Percentiles rank a stretch among this genome's conserved stretches.
These are phyloP conservation scores for Xylaria sp. DNA, from an alignment of 2,329 filamentous ascomycete species.

Conservation along the genomic window DNA sequence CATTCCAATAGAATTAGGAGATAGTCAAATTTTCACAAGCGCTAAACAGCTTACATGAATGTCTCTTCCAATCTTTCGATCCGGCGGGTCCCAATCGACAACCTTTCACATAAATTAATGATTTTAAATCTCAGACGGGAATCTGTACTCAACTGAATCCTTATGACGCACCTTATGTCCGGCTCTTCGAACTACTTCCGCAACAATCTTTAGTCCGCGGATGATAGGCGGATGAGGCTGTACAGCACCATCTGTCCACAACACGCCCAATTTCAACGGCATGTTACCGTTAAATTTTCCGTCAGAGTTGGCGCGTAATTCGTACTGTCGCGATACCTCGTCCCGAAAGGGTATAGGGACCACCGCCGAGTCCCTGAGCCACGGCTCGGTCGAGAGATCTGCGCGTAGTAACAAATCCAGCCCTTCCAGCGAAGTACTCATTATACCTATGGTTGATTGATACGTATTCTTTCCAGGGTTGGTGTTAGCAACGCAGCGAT, in stretches of 20 bases:
- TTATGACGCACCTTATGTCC: slow-evolving; percentile 58
- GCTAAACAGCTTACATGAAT: slow-evolving; percentile 44
- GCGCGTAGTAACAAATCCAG: slow-evolving; percentile 48
- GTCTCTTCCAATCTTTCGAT: slow-evolving; percentile 48
- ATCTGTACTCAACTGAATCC: neutral
- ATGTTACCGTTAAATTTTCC: neutral
- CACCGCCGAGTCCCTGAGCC: slow-evolving; percentile 69
- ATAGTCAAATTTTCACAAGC: neutral
- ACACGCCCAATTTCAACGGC: slow-evolving; percentile 59
- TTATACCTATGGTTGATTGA: slow-evolving; percentile 67
- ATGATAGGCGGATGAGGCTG: slow-evolving; percentile 62
- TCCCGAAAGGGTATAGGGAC: slow-evolving; percentile 69
- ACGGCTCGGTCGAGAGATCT: slow-evolving; percentile 57
- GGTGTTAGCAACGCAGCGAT: slow-evolving; percentile 30
- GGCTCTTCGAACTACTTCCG: slow-evolving; percentile 53
- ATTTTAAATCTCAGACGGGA: neutral
- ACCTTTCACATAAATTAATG: neutral
- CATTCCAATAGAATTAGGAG: neutral
- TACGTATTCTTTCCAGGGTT: slow-evolving; percentile 55
- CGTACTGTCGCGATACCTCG: slow-evolving; percentile 44
- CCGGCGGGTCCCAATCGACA: slow-evolving; percentile 63
- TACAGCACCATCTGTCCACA: slow-evolving; percentile 55
- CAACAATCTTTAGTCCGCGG: slow-evolving; percentile 58
- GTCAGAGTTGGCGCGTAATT: slow-evolving; percentile 5
- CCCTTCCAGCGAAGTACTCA: slow-evolving; percentile 61